A percentile compares a stretch with the other conserved stretches of the same genome.
phyloP scores from a whole-genome alignment of 2,329 filamentous ascomycete genomes.

The Venturia pyrina region DNA sequence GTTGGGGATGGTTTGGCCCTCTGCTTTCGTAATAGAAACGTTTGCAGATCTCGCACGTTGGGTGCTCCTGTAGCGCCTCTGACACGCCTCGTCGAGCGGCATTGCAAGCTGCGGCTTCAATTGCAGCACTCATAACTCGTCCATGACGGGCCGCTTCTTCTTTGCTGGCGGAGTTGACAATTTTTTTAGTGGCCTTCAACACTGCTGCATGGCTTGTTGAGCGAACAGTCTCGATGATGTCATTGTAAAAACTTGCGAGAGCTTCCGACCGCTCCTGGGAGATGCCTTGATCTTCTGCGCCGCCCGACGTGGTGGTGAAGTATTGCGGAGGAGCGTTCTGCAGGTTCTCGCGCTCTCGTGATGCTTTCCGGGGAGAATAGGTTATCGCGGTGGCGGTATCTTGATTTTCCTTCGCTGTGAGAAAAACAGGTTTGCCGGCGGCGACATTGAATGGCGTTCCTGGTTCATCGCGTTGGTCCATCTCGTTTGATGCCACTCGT shows the following conservation, averaged over 20 bases:
- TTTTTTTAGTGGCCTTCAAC: background rate
- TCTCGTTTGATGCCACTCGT: too few relatives aligned
- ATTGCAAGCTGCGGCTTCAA: background rate
- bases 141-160: background rate
- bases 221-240: background rate
- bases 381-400: too few relatives aligned
- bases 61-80: background rate
- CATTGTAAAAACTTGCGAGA: background rate
- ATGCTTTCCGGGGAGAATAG: too few relatives aligned
- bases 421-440: too few relatives aligned
- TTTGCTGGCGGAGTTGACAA: background rate
- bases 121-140: background rate
- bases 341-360: too few relatives aligned
- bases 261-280: background rate
- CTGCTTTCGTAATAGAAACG: background rate
- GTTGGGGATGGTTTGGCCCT: background rate
- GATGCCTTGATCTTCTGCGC: background rate
- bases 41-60: background rate
- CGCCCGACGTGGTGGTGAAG: background rate
- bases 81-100: background rate
- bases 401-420: too few relatives aligned
- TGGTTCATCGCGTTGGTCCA: too few relatives aligned
- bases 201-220: background rate
- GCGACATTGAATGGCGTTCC: too few relatives aligned
- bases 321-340: background rate